phyloP scores from a whole-genome alignment of 2,329 filamentous ascomycete genomes.

The Botrytis elliptica region DNA sequence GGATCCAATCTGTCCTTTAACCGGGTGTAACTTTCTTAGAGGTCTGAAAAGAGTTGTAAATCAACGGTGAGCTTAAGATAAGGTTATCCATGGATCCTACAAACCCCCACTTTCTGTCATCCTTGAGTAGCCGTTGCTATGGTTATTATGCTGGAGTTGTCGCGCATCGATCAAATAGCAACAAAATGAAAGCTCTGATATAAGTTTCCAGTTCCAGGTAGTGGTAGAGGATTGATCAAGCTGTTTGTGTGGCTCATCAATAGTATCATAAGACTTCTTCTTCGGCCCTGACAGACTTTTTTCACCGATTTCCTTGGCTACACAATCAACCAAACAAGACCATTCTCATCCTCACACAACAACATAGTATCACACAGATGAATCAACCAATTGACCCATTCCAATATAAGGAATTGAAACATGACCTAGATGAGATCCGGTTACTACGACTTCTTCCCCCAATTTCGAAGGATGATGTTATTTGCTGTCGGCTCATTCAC shows the following conservation, averaged over 20 bases:
- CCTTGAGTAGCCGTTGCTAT: not conserved
- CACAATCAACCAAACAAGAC: not conserved
- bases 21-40: not conserved
- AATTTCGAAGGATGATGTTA: slow-evolving; percentile 7
- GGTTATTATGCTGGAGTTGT: not conserved
- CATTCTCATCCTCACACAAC: not conserved
- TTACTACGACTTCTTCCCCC: slow-evolving; percentile 25
- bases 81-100: not conserved
- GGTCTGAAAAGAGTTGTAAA: not conserved
- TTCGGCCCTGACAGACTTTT: not conserved
- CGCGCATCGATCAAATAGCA: not conserved
- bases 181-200: too few relatives aligned
- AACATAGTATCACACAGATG: not conserved
- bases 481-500: slow-evolving; percentile 28
- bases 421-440: slow-evolving; percentile 22
- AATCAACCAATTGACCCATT: not conserved
- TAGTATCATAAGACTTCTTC: too few relatives aligned
- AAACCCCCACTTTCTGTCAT: not conserved
- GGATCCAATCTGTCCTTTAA: not conserved
- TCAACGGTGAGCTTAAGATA: not conserved
- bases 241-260: not conserved
- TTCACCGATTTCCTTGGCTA: not conserved
- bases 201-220: too few relatives aligned
- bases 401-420: slow-evolving; percentile 14
- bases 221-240: not conserved